A percentile compares a stretch with the other conserved stretches of the same genome.
These are phyloP conservation scores for Barnettozyma pratensis DNA, from an alignment of 805 yeast genomes.

Conservation along the genomic window DNA sequence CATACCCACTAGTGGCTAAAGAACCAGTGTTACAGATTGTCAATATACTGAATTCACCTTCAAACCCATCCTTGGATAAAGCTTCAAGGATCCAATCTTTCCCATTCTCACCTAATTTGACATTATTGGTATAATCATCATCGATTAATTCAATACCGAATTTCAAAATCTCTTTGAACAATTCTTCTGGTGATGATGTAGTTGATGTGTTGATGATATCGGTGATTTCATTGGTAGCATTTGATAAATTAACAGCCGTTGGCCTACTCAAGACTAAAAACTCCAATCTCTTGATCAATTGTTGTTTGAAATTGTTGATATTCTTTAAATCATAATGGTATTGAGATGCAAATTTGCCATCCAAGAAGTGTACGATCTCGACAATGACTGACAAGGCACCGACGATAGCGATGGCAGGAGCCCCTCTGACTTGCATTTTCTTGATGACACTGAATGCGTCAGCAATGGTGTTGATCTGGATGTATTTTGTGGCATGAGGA, in stretches of 20 bases:
- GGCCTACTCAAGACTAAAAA: slow-evolving; percentile 78
- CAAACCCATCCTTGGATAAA: slow-evolving; percentile 41
- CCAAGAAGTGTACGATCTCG: slow-evolving; percentile 43
- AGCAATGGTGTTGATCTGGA: slow-evolving; percentile 54
- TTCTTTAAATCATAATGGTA: slow-evolving; percentile 28
- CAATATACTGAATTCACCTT: slow-evolving; percentile 70
- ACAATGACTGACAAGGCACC: slow-evolving; percentile 80
- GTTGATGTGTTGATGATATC: slow-evolving; percentile 27
- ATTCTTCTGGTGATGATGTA: slow-evolving; percentile 19
- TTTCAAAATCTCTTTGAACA: slow-evolving; percentile 31
- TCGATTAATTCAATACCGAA: slow-evolving; percentile 56
- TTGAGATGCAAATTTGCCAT: slow-evolving; percentile 24
- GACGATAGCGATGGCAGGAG: slow-evolving; percentile 97
- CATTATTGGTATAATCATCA: slow-evolving; percentile 76
- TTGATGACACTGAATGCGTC: slow-evolving; percentile 83
- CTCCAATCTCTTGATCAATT: slow-evolving; percentile 47
- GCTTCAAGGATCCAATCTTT: slow-evolving; percentile 53
- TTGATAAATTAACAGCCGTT: slow-evolving; percentile 88
- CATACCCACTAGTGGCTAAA: slow-evolving; percentile 94
- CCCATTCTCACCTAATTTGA: slow-evolving; percentile 76
- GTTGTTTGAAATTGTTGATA: slow-evolving; percentile 30
- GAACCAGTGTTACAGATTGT: slow-evolving; percentile 97
- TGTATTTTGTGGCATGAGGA: slow-evolving; percentile 74
- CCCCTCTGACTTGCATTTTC: slow-evolving; percentile 94
- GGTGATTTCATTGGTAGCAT: slow-evolving; percentile 47